phyloP scores from a whole-genome alignment of 495 filamentous ascomycete species.

The Antarctomyces pellizariae region DNA sequence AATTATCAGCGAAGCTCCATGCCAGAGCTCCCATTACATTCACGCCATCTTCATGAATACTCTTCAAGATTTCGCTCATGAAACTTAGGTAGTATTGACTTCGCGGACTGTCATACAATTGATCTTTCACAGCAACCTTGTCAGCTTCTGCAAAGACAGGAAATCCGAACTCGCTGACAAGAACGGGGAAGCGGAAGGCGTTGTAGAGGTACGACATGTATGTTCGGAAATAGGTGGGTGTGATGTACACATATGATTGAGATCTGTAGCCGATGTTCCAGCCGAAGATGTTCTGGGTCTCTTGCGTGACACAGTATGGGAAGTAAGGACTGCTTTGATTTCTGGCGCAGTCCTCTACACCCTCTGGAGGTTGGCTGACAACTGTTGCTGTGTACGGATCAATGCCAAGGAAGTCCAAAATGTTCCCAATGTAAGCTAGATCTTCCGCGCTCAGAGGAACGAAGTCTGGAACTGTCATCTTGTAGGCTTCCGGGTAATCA shows the following conservation, averaged over 20 bases:
- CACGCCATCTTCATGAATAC: conserved; percentile 21
- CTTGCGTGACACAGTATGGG: conserved; percentile 19
- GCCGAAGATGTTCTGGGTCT: conserved; percentile 15
- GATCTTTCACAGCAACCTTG: conserved; percentile 12
- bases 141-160: conserved; percentile 5
- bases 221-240: conserved; percentile 14
- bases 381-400: conserved; percentile 24
- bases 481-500: conserved; percentile 17
- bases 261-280: conserved; percentile 21
- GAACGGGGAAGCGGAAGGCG: conserved; percentile 17
- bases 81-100: conserved; percentile 20
- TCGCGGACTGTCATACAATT: conserved; percentile 18
- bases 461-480: conserved; percentile 2
- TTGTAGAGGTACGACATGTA: conserved; percentile 22
- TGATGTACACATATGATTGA: conserved; percentile 17
- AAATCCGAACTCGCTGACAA: conserved; percentile 14
- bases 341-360: conserved; percentile 16
- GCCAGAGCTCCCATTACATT: conserved; percentile 21
- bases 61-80: conserved; percentile 21
- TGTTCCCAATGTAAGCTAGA: conserved; percentile 14
- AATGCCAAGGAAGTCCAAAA: conserved; percentile 22
- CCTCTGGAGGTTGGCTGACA: conserved; percentile 16
- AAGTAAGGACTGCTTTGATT: conserved; percentile 12
- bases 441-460: conserved; percentile 16
- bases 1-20: conserved; percentile 23